Evolutionary conservation across 768 basidiomycete genomes (phyloP).

Genomic region (Mycena albidolilacea): DNA sequence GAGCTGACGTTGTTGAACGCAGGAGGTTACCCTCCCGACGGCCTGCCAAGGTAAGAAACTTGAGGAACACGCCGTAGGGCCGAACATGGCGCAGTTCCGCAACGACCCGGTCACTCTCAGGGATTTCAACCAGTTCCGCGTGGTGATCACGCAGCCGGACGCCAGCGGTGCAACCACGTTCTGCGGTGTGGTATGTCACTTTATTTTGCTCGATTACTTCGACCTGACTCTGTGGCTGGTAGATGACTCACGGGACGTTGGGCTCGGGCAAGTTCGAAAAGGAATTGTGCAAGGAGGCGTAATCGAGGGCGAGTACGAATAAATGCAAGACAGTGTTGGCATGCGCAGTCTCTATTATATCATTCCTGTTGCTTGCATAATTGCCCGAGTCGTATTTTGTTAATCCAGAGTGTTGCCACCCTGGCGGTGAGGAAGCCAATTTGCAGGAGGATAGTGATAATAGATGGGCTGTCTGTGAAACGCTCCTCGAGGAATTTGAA

Average conservation of each 20-base stretch:
- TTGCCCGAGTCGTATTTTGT: conserved; percentile 8
- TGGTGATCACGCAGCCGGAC: conserved; percentile 27
- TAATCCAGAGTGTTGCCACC: conserved; percentile 6
- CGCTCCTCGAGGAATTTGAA: no score
- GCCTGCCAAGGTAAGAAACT: conserved; percentile 18
- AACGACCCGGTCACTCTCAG: conserved; percentile 2
- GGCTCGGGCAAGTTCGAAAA: conserved; percentile 1
- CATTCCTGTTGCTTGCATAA: no score
- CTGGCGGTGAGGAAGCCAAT: conserved; percentile 3
- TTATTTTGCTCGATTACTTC: neutral
- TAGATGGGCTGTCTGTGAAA: no score
- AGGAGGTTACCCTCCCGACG: conserved; percentile 18
- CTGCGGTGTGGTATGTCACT: conserved; percentile 27
- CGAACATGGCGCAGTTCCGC: conserved; percentile 22
- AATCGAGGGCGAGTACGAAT: neutral
- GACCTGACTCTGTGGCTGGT: neutral
- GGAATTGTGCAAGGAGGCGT: conserved; percentile 7
- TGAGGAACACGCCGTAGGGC: conserved; percentile 26
- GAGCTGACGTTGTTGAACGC: conserved; percentile 5
- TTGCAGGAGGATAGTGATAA: neutral
- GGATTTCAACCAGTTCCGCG: neutral
- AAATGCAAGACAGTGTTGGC: conserved; percentile 3
- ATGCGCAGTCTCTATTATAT: no score
- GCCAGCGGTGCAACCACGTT: conserved; percentile 25
- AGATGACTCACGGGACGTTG: conserved; percentile 7